Evolutionary conservation across 495 filamentous ascomycete species (phyloP), one percentile per base, ranked within the genome.

Genomic region (Achaetomiella virescens): DNA sequence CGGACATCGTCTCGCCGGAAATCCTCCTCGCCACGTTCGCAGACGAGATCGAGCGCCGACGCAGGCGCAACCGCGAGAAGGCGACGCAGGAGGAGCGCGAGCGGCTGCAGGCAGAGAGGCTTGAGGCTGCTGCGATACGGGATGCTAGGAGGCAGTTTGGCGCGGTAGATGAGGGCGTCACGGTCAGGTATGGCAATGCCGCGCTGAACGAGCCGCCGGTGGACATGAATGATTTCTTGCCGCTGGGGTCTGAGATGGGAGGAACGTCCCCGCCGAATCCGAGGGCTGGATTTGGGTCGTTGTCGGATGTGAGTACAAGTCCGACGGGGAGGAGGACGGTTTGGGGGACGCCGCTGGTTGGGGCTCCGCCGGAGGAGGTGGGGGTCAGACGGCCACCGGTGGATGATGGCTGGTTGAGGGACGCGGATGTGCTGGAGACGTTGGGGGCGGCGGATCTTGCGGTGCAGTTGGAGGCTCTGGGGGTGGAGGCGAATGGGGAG

Each of bases 81-180:
- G 90, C 93, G 46, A 77, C 76, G 1, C 82, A 87, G 45, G 93
- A 98, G 64, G 93, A 98, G 69, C 90, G 92, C 50, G 92, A 95
- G 63, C 81, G 95, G 17, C 60, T 93, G 6, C 81, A 90, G 45
- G 92, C 93, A 6, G 93, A 97, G 70, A 87, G 85, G 59, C 76
- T 87, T 11, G 91, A 93, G 65, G 88, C 75, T 1, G 74, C 74
- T 14, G 72, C 68, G 7, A 65, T 78, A 12, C 70, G 75, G 4
- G 68, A 68, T 14, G 54, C 58, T 0, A 85, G 70, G 41, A 62
- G 75, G 27, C 65, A 68, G 42, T 63, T 67, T n/a, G 69, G 68
- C 17, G 58, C 64, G 14, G 10, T 65, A 7, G 72, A 72, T 27
- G 69, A 70, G 43, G 71, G 71, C n/a, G 65, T 69, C 40, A 65